Evolutionary conservation across 2,329 filamentous ascomycete species (phyloP), one percentile per base, ranked within the genome.

Genomic region (Neophaeococcomyces mojaviensis): DNA sequence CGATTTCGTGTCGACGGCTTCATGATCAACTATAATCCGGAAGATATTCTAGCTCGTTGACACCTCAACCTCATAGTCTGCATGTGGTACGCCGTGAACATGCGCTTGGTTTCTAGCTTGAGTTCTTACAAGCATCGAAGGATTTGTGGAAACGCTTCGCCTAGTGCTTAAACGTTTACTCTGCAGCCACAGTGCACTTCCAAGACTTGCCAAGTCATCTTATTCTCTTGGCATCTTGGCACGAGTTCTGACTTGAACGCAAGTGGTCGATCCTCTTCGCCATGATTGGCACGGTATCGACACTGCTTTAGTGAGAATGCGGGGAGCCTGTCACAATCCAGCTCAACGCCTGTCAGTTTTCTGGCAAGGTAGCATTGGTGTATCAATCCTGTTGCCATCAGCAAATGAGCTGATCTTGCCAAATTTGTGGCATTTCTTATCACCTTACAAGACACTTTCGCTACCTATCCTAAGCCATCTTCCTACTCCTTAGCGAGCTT

Each of bases 161-260:
- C n/a, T n/a, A n/a, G n/a, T n/a, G n/a, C n/a, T n/a, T n/a, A n/a
- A n/a, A n/a, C n/a, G n/a, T 28, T 28, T 28, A 10, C 5, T 5
- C 10, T 5, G 24, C 10, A 10, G 24, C 5, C 10, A 28, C 5
- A 10, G 24, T 28, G 24, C 10, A 38, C 20, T 8, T 24, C 19
- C 37, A 39, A 28, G 19, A 15, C 12, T 20, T 39, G 37, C 37
- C 37, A 39, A 39, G 37, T n/a, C n/a, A 20, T n/a, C 13, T n/a
- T n/a, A 10, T 26, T 15, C 19, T 39, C 37, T 39, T 18, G 37
- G 37, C 37, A 26, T 24, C 37, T 39, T 39, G 37, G 37, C 37
- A 13, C 22, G 26, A 13, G 13, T 28, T 3, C 6, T 8, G 10
- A n/a, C 6, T 7, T 26, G 4, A 6, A n/a, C 19, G 4, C n/a